These are phyloP conservation scores for slime mould (Dictyostelium discoideum) DNA, from an alignment of 78 protist genomes.

Conservation along the genomic window DNA sequence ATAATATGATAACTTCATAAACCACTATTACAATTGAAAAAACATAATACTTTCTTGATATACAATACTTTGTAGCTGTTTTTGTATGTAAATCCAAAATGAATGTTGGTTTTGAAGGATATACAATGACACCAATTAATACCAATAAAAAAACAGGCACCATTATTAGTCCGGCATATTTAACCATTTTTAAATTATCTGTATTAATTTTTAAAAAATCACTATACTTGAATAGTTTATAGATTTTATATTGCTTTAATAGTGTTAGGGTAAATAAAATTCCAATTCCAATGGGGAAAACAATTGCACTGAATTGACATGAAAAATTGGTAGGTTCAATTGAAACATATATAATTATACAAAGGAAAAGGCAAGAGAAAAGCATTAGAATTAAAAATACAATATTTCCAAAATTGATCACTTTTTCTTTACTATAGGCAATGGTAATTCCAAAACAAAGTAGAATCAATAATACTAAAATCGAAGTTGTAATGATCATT, in stretches of 20 bases:
- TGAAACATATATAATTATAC: neutral
- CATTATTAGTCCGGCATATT: constrained; percentile 18
- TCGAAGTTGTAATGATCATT: neutral
- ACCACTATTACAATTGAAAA: neutral
- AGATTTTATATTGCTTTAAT: constrained; percentile 10
- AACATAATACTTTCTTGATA: neutral
- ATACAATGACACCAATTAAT: neutral
- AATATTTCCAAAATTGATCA: neutral
- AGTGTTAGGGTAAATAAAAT: neutral
- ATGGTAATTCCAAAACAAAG: neutral
- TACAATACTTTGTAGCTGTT: neutral
- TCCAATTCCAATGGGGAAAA: neutral
- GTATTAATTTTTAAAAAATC: constrained; percentile 35
- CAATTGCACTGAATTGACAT: neutral
- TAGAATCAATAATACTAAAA: neutral
- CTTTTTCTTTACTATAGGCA: neutral
- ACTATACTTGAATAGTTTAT: neutral
- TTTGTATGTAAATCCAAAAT: neutral
- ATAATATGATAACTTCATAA: neutral
- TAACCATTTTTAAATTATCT: constrained; percentile 4
- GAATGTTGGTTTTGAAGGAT: neutral
- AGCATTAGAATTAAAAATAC: neutral
- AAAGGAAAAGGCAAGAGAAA: neutral
- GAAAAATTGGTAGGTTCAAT: neutral
- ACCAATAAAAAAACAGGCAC: neutral